Evolutionary conservation across 768 basidiomycete species (phyloP).

Genomic region (Boletus sensibilis): DNA sequence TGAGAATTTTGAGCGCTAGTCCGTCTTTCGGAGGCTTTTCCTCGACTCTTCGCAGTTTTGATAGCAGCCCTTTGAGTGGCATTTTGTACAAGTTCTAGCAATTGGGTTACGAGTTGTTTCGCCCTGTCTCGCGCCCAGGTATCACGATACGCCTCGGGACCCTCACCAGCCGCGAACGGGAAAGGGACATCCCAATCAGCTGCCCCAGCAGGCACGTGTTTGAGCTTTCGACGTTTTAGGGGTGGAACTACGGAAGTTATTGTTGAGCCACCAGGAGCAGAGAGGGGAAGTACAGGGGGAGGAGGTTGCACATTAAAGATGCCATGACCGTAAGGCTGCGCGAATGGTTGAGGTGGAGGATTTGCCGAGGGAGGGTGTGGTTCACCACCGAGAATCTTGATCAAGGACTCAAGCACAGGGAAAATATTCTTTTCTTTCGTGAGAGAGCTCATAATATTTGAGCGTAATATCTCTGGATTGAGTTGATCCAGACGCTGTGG

Average conservation of each 20-base stretch:
- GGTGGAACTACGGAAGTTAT: conserved; percentile 21
- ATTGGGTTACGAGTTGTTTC: conserved; percentile 58
- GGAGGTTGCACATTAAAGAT: conserved; percentile 1
- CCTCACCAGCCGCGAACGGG: conserved; percentile 70
- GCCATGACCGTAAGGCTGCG: conserved; percentile 23
- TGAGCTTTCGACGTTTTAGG: conserved; percentile 61
- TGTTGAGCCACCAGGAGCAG: not conserved
- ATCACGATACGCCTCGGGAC: conserved; percentile 59
- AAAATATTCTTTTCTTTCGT: conserved; percentile 65
- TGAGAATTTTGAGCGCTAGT: conserved; percentile 35
- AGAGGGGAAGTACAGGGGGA: not conserved
- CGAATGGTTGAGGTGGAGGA: conserved; percentile 8
- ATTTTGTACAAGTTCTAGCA: conserved; percentile 57
- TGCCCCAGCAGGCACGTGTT: conserved; percentile 74
- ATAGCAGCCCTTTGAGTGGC: conserved; percentile 63
- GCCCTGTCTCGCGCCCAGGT: conserved; percentile 68
- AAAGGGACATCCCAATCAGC: conserved; percentile 82
- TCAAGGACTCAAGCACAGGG: conserved; percentile 59
- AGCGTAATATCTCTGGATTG: conserved; percentile 44
- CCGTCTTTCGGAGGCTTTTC: conserved; percentile 10
- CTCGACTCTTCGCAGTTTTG: conserved; percentile 33
- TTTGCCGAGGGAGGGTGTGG: conserved; percentile 18
- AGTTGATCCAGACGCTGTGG: conserved; percentile 28
- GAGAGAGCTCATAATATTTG: conserved; percentile 60
- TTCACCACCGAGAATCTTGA: conserved; percentile 52